A percentile compares a stretch with the other conserved stretches of the same genome.
Conservation (phyloP, 441 rosid species). For the Dalechampia spathulata region DNA sequence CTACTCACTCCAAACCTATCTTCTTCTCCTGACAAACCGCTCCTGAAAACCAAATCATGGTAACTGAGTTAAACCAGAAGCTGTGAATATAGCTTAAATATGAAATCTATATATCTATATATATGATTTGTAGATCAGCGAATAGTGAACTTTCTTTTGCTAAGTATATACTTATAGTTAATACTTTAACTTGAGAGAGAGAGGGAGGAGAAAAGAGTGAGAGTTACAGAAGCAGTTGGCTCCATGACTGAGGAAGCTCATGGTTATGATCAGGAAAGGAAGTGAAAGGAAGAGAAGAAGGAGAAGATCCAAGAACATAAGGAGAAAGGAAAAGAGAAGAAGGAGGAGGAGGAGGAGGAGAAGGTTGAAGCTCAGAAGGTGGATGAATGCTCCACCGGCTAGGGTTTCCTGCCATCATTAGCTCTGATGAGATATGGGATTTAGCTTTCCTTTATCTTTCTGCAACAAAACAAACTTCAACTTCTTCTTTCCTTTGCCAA, state of each 20-base stretch:
- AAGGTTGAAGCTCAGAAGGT: slow-evolving; percentile 32
- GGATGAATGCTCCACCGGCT: slow-evolving; percentile 57
- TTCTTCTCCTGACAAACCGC: slow-evolving; percentile 43
- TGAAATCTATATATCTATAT: neutral
- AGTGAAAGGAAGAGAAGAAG: slow-evolving; percentile 31
- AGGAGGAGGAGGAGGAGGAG: slow-evolving; percentile 30
- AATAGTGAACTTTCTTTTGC: neutral
- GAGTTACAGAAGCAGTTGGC: slow-evolving; percentile 80
- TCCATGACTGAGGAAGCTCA: slow-evolving; percentile 71
- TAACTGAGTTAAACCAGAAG: neutral
- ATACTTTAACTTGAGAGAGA: neutral
- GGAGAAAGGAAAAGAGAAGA: slow-evolving; percentile 27
- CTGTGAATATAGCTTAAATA: neutral
- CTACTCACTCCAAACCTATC: slow-evolving; percentile 26
- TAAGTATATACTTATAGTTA: neutral
- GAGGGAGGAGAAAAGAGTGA: neutral
- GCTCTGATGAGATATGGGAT: slow-evolving; percentile 16
- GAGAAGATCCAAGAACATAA: slow-evolving; percentile 38
- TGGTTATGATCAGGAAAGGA: slow-evolving; percentile 51
- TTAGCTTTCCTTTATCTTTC: neutral
- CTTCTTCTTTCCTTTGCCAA: slow-evolving; percentile 1
- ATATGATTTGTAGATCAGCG: too few relatives aligned
- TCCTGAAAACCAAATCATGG: slow-evolving; percentile 23
- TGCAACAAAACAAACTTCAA: slow-evolving; percentile 13
- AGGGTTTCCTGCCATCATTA: slow-evolving; percentile 79